Conservation (phyloP, 331 rosid genomes). For the Acacia concinna region DNA sequence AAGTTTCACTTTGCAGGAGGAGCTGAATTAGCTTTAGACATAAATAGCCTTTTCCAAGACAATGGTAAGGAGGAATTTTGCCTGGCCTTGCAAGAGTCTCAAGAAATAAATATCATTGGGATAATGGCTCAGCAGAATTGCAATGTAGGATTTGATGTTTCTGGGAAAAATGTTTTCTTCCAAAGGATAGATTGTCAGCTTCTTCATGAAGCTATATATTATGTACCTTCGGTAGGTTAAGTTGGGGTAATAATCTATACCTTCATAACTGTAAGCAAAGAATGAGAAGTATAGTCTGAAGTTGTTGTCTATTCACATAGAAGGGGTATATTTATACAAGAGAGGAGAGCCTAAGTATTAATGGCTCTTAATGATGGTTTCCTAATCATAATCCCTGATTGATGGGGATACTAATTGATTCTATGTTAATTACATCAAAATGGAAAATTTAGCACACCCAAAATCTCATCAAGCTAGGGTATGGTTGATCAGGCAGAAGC, state of each 20-base stretch:
- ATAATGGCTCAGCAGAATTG: conserved; percentile 22
- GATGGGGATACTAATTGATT: too few relatives aligned
- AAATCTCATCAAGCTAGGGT: too few relatives aligned
- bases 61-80: conserved; percentile 4
- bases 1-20: conserved; percentile 19
- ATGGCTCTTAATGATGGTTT: too few relatives aligned
- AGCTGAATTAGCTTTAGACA: conserved; percentile 22
- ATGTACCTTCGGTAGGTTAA: background rate
- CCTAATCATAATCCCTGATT: too few relatives aligned
- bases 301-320: too few relatives aligned
- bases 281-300: too few relatives aligned
- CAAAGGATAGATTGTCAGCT: conserved; percentile 25
- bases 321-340: too few relatives aligned
- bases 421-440: too few relatives aligned
- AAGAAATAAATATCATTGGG: conserved; percentile 1
- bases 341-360: too few relatives aligned
- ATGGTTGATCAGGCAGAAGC: too few relatives aligned
- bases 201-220: background rate
- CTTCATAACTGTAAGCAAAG: too few relatives aligned
- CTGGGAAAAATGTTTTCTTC: background rate
- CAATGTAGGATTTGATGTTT: conserved; percentile 12
- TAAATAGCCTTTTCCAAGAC: conserved; percentile 4
- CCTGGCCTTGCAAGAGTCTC: conserved; percentile 18
- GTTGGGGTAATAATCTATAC: background rate
- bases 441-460: too few relatives aligned